Base-by-base conservation (phyloP, 2,329 filamentous ascomycete species). In the Pseudogymnoascus sp. region DNA sequence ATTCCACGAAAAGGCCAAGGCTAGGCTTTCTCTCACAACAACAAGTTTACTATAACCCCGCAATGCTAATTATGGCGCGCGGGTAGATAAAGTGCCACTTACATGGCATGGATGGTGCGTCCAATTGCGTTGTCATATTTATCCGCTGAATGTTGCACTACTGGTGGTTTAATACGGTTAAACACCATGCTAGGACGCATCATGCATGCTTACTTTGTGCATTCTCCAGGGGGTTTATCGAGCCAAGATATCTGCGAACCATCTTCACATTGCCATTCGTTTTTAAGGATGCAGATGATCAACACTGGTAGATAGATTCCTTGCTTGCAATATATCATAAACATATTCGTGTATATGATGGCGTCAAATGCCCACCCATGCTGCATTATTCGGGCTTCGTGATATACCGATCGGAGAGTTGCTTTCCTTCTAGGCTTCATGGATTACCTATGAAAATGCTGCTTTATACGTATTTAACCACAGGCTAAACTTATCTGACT, bases 161-260 rank as follows among this genome's bases (percentile, higher is more conserved):
- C 11, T 33, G n/a, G 25, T 19, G n/a, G 49, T 33, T 16, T 55
- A 55, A 33, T n/a, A 55, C 49, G 49, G 49, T 55, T 55, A 33
- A 55, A 55, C 49, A 33, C 28, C 9, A 49, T 49, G 42, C 23
- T 49, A 49, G 23, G 5, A 45, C 7, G 5, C 12, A 30, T 12
- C 49, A 55, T 55, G 49, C 49, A 55, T 19, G 49, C 49, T 55
- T 55, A 55, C 49, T 55, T 12, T 55, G 25, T 30, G 49, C 25
- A 33, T 7, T n/a, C 9, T 12, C 3, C 5, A 6, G n/a, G 9
- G 28, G 28, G 3, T 11, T 52, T 52, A 52, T 49, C 4, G 7
- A 16, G 5, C 25, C 28, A 12, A 55, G 25, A 4, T 5, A 5
- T 33, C 49, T 8, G 19, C 25, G 9, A 19, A 19, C 28, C 7